Conservation (phyloP, 208 protist genomes). For the Acanthamoeba castellanii region DNA sequence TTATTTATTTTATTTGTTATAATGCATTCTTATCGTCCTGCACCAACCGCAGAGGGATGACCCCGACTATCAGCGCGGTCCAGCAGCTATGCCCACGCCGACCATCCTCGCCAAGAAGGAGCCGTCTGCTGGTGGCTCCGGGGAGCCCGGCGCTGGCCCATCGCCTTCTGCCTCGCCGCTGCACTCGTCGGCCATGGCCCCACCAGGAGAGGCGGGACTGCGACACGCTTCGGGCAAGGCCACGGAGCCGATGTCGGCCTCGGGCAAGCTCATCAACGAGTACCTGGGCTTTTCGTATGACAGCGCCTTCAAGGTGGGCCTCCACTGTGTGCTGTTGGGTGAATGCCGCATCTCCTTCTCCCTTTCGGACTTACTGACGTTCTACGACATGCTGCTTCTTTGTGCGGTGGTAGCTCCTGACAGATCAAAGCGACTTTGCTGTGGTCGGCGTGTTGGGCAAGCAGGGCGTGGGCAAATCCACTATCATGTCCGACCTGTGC, state of each 20-base stretch:
- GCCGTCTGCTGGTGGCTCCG: neutral
- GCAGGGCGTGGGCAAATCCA: constrained; percentile 40
- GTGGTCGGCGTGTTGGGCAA: constrained; percentile 40
- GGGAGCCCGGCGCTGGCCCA: neutral
- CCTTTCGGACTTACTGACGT: neutral
- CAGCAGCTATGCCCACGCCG: constrained; percentile 13
- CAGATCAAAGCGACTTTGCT: constrained; percentile 19
- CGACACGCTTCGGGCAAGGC: neutral
- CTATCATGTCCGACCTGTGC: constrained; percentile 34
- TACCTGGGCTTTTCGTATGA: constrained; percentile 47
- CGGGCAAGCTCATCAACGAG: constrained; percentile 48
- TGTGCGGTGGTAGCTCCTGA: neutral
- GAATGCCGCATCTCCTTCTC: neutral
- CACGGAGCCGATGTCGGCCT: neutral
- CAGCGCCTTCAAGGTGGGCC: constrained; percentile 1
- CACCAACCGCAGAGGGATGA: neutral
- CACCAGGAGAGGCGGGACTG: neutral
- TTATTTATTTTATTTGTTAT: neutral
- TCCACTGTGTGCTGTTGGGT: neutral
- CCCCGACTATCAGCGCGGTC: neutral
- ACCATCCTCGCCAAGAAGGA: constrained; percentile 59
- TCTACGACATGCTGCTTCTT: neutral
- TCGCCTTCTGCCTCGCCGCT: neutral
- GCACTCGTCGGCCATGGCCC: neutral
- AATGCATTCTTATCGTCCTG: neutral